Conservation (phyloP, 805 yeast genomes). For the Helenozyma baotianmanensis region DNA sequence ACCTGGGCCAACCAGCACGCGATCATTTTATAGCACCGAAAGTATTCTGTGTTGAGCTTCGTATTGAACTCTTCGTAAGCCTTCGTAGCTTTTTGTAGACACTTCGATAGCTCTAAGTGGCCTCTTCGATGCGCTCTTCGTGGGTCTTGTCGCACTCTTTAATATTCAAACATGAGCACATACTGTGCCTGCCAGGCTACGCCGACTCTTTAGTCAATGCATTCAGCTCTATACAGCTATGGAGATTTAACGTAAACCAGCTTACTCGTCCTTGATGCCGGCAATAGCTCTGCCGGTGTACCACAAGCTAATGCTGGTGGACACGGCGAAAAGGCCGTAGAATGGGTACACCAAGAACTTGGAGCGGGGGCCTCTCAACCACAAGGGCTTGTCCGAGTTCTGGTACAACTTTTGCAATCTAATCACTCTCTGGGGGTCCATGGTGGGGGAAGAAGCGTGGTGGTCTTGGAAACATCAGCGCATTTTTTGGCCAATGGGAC, state of each 20-base stretch:
- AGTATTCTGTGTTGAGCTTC: too few species aligned
- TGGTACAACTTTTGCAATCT: constrained; percentile 43
- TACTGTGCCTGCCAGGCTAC: too few species aligned
- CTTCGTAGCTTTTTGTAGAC: too few species aligned
- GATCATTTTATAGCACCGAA: too few species aligned
- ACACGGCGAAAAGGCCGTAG: constrained; percentile 65
- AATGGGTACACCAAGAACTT: constrained; percentile 73
- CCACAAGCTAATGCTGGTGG: constrained; percentile 62
- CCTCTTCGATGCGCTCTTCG: too few species aligned
- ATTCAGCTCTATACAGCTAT: constrained; percentile 1
- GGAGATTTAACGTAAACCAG: background rate
- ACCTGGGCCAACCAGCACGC: too few species aligned
- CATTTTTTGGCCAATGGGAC: constrained; percentile 16
- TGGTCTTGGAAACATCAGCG: constrained; percentile 5
- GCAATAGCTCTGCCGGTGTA: constrained; percentile 68
- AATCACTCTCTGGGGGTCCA: constrained; percentile 47
- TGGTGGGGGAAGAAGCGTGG: constrained; percentile 8
- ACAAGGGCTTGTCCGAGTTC: constrained; percentile 37
- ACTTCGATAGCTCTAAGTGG: too few species aligned
- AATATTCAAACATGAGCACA: too few species aligned
- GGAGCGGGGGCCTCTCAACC: constrained; percentile 48
- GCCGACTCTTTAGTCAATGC: too few species aligned
- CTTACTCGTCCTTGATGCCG: constrained; percentile 50
- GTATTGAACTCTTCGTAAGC: too few species aligned
- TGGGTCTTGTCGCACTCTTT: too few species aligned